These are phyloP conservation scores for Syncephalastrum monosporum DNA, from an alignment of 371 early-diverging fungal genomes.

Conservation along the genomic window DNA sequence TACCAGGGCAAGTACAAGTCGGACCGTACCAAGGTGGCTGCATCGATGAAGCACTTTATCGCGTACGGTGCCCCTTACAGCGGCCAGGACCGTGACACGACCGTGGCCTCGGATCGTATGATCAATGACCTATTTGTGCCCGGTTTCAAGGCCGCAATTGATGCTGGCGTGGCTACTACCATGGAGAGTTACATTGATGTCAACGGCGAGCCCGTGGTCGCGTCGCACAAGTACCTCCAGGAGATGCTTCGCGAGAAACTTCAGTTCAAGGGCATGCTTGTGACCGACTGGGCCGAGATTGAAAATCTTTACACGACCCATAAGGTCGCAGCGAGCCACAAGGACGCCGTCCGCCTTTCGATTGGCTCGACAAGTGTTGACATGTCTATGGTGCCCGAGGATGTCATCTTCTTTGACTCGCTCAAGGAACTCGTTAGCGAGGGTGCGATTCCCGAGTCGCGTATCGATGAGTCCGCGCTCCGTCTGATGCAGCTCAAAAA, in stretches of 20 bases:
- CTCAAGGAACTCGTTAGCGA: slow-evolving; percentile 37
- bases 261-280: slow-evolving; percentile 61
- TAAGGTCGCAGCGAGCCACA: slow-evolving; percentile 40
- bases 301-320: slow-evolving; percentile 56
- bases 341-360: slow-evolving; percentile 47
- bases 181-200: slow-evolving; percentile 71
- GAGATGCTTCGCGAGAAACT: slow-evolving; percentile 57
- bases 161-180: slow-evolving; percentile 66
- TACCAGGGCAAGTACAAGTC: slow-evolving; percentile 66
- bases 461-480: slow-evolving; percentile 54
- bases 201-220: slow-evolving; percentile 63
- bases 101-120: slow-evolving; percentile 57
- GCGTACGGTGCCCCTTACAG: slow-evolving; percentile 44
- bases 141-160: slow-evolving; percentile 60
- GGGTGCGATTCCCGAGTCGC: slow-evolving; percentile 25
- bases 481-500: slow-evolving; percentile 56
- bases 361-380: slow-evolving; percentile 58
- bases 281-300: slow-evolving; percentile 69
- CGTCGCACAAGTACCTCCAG: slow-evolving; percentile 55
- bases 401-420: slow-evolving; percentile 44
- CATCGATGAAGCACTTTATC: slow-evolving; percentile 54
- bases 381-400: slow-evolving; percentile 67
- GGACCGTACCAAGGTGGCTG: slow-evolving; percentile 53
- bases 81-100: slow-evolving; percentile 62
- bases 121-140: slow-evolving; percentile 66